Conservation (phyloP, 305 asterid genomes). For the Petunia hybrid region DNA sequence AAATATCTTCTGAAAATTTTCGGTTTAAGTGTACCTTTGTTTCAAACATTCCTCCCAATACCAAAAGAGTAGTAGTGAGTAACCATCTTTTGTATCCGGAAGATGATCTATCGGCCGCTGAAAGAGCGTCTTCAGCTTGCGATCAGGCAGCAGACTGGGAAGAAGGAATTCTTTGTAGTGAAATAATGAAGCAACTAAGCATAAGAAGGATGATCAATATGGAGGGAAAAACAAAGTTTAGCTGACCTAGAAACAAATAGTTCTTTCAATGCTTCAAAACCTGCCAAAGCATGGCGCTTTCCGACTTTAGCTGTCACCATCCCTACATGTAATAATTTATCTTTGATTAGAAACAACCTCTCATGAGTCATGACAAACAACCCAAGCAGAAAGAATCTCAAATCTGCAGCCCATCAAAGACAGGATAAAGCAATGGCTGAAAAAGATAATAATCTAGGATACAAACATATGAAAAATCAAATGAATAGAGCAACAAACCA, state of each 20-base stretch:
- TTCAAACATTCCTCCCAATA: constrained; percentile 94
- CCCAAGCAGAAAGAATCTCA: constrained; percentile 5
- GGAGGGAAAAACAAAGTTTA: constrained; percentile 21
- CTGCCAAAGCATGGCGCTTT: constrained; percentile 88
- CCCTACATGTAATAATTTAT: constrained; percentile 60
- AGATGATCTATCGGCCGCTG: constrained; percentile 85
- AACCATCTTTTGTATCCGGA: constrained; percentile 82
- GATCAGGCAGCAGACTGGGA: constrained; percentile 83
- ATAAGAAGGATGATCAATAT: constrained; percentile 29
- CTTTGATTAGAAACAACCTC: constrained; percentile 3
- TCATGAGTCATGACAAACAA: background rate
- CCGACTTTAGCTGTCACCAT: constrained; percentile 96
- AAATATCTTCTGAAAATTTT: background rate
- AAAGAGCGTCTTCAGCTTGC: constrained; percentile 79
- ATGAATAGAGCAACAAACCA: too few species aligned
- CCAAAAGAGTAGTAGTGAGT: constrained; percentile 92
- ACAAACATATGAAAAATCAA: constrained; percentile 9
- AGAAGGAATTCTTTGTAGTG: constrained; percentile 36
- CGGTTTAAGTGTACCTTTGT: constrained; percentile 61
- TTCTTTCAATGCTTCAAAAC: constrained; percentile 91
- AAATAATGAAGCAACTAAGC: constrained; percentile 29
- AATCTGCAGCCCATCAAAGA: background rate
- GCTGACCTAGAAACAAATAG: constrained; percentile 74
- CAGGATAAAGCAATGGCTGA: background rate
- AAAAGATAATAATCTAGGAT: background rate